Conservation (phyloP, 768 basidiomycete genomes). For the Podaxis pistillaris region DNA sequence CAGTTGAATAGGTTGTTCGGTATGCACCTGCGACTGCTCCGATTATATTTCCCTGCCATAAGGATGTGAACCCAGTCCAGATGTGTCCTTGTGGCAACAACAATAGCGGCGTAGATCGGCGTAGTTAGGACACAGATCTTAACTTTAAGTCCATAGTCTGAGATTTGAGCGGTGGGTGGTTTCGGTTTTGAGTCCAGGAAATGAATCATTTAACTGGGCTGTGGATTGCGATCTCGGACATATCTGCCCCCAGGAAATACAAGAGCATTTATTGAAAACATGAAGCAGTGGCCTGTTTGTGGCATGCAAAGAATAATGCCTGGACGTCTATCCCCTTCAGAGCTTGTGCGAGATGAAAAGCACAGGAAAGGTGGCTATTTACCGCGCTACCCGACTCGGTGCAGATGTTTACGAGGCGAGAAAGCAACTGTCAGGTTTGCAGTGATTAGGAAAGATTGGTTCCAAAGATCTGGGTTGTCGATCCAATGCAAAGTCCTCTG, state of each 20-base stretch:
- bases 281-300: not conserved
- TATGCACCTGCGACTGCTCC: not conserved
- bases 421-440: not conserved
- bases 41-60: too few species aligned
- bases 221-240: too few species aligned
- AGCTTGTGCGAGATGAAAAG: not conserved
- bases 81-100: not conserved
- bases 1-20: not conserved
- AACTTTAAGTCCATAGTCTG: too few species aligned
- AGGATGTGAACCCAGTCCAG: not conserved
- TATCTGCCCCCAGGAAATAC: not conserved
- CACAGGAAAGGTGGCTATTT: not conserved
- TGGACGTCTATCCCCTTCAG: not conserved
- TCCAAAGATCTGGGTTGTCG: not conserved
- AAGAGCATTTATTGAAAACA: not conserved
- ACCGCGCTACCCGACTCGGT: not conserved
- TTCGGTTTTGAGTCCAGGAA: too few species aligned
- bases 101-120: too few species aligned
- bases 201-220: too few species aligned
- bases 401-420: not conserved
- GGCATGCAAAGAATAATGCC: not conserved
- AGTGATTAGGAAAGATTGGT: not conserved
- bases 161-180: too few species aligned
- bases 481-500: not conserved
- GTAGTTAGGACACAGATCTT: too few species aligned